Conservation (phyloP, 768 basidiomycete species). For the Kwoniella botswanensis region DNA sequence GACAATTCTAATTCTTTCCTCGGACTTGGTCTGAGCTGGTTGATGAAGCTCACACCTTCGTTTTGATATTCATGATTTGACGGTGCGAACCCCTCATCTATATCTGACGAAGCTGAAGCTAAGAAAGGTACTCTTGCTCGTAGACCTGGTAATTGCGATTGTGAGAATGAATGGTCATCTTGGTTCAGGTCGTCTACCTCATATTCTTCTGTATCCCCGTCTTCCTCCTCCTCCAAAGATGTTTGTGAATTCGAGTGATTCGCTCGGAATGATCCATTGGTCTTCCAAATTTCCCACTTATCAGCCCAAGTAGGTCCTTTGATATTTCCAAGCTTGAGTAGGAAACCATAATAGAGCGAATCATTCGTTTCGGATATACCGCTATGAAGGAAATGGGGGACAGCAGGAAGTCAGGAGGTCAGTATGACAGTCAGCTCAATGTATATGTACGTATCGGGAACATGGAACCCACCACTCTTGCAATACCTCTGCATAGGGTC, state of each 20-base stretch:
- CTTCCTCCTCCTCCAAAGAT: background rate
- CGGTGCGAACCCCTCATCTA: slow-evolving; percentile 45
- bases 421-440: background rate
- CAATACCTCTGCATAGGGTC: slow-evolving; percentile 46
- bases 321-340: slow-evolving; percentile 51
- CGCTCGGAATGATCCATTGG: background rate
- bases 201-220: background rate
- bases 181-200: background rate
- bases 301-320: slow-evolving; percentile 51
- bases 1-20: slow-evolving; percentile 25
- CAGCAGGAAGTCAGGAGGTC: too few species aligned
- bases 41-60: slow-evolving; percentile 16
- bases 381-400: slow-evolving; percentile 20
- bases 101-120: slow-evolving; percentile 48
- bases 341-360: slow-evolving; percentile 51
- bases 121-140: slow-evolving; percentile 45
- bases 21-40: slow-evolving; percentile 29
- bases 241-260: background rate
- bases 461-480: slow-evolving; percentile 38
- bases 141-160: slow-evolving; percentile 11
- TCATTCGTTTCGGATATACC: slow-evolving; percentile 43
- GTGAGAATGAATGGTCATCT: background rate
- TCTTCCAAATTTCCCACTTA: slow-evolving; percentile 50
- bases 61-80: slow-evolving; percentile 21
- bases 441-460: background rate